Conservation (phyloP, 257 asterid species). For the Misopates orontium region DNA sequence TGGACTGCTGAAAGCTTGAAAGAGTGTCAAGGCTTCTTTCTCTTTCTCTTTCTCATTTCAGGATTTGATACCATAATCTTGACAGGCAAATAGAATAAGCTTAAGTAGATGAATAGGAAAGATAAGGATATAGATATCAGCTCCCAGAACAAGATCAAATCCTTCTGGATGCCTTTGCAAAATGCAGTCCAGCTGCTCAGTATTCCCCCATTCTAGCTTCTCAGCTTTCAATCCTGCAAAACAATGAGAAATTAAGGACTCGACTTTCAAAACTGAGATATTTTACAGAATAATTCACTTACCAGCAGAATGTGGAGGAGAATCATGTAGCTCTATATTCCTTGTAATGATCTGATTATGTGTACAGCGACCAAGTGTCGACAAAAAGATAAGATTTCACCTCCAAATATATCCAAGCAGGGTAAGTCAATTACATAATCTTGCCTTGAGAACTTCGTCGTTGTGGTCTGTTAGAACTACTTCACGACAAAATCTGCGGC, state of each 20-base stretch:
- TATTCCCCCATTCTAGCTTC: conserved; percentile 90
- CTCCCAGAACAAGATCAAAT: conserved; percentile 91
- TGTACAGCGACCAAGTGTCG: conserved; percentile 16
- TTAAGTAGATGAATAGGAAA: conserved; percentile 18
- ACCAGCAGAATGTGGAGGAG: conserved; percentile 49
- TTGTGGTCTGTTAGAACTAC: conserved; percentile 88
- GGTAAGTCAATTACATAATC: conserved; percentile 34
- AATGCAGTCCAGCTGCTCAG: conserved; percentile 63
- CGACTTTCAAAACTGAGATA: conserved; percentile 9
- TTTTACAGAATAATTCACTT: conserved; percentile 31
- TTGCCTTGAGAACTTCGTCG: conserved; percentile 94
- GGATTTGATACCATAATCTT: background rate
- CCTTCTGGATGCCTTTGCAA: conserved; percentile 62
- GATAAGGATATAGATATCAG: conserved; percentile 91
- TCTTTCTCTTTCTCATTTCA: background rate
- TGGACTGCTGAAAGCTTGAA: conserved; percentile 88
- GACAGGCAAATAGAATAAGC: background rate
- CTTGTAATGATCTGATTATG: conserved; percentile 63
- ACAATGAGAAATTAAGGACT: conserved; percentile 25
- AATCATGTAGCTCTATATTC: conserved; percentile 64
- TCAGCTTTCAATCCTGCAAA: conserved; percentile 56
- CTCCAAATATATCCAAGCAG: conserved; percentile 25
- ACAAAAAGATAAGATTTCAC: conserved; percentile 25
- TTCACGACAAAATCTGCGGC: conserved; percentile 77
- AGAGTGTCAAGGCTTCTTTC: conserved; percentile 47